phyloP scores from a whole-genome alignment of 108 stramenopile species.

The Schizochytrium sp. region DNA sequence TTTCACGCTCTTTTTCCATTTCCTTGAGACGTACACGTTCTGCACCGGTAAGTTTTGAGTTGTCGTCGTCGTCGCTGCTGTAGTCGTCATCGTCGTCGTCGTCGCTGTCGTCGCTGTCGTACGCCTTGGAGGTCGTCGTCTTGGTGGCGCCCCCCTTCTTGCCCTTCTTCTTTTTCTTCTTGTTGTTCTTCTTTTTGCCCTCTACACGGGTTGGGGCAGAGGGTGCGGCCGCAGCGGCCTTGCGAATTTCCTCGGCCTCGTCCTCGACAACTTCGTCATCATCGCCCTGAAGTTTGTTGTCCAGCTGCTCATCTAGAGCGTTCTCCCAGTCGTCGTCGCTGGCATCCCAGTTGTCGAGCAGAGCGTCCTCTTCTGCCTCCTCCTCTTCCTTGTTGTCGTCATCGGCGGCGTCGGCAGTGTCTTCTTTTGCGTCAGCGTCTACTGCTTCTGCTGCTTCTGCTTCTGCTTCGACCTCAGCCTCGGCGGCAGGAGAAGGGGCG shows the following conservation, averaged over 20 bases:
- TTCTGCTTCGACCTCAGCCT: background rate
- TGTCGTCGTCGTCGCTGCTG: background rate
- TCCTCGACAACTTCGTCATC: background rate
- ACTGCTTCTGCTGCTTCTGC: background rate
- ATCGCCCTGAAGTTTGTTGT: background rate
- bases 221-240: background rate
- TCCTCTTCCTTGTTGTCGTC: background rate
- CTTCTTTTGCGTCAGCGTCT: background rate
- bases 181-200: background rate
- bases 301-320: background rate
- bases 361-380: background rate
- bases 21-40: background rate
- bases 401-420: constrained; percentile 8
- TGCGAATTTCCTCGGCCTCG: background rate
- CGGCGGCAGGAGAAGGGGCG: constrained; percentile 26
- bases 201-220: background rate
- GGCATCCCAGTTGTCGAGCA: background rate
- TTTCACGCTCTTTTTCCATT: constrained; percentile 18
- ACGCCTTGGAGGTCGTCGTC: background rate
- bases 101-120: background rate
- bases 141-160: background rate
- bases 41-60: background rate
- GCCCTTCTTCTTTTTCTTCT: background rate
- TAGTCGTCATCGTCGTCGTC: background rate
- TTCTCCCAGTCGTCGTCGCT: constrained; percentile 16